These are phyloP conservation scores for Oryza nivara DNA, from an alignment of 176 grass and related monocot species.

Conservation along the genomic window DNA sequence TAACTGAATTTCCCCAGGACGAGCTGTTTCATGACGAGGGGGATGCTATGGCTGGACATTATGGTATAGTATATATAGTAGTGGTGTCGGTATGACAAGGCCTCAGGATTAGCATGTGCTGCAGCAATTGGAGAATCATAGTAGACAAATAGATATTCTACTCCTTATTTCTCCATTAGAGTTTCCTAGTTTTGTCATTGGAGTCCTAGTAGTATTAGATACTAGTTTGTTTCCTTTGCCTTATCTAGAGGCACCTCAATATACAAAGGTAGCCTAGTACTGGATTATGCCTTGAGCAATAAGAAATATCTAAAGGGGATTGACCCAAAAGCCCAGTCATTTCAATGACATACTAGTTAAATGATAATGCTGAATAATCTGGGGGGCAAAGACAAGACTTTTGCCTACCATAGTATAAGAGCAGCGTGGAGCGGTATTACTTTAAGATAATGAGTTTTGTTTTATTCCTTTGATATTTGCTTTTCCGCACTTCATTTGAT, in stretches of 20 bases:
- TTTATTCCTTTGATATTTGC: not conserved
- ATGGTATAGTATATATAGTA: not conserved
- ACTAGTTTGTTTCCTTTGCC: not conserved
- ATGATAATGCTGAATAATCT: conserved; percentile 22
- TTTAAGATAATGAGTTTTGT: not conserved
- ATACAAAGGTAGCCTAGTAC: not conserved
- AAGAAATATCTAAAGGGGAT: not conserved
- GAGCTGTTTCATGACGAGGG: not conserved
- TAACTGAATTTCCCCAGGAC: not conserved
- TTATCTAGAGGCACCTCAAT: not conserved
- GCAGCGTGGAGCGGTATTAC: conserved; percentile 4
- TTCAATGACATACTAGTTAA: not conserved
- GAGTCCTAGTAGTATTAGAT: no score
- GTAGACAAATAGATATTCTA: not conserved
- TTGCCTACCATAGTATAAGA: conserved; percentile 13
- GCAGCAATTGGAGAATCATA: not conserved
- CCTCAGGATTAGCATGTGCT: not conserved
- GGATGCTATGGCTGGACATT: not conserved
- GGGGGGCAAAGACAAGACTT: conserved; percentile 3
- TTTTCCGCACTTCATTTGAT: conserved; percentile 9
- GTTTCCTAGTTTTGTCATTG: not conserved
- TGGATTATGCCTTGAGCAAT: not conserved
- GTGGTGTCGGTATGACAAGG: no score
- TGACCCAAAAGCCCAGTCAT: not conserved
- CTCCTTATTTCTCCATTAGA: not conserved